These are phyloP conservation scores for Quercus alba DNA, from an alignment of 306 rosid species.

Conservation along the genomic window DNA sequence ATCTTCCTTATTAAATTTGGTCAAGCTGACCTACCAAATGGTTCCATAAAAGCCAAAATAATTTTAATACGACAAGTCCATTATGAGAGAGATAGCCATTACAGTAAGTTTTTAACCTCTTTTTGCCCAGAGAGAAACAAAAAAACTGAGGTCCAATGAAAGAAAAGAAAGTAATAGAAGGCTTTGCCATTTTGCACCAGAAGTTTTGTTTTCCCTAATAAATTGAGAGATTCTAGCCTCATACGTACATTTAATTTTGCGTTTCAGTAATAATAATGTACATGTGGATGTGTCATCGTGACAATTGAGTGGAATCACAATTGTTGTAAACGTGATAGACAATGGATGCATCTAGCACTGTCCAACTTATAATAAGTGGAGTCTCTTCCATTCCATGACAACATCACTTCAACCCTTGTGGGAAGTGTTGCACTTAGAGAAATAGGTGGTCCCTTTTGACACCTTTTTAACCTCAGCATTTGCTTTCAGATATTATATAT, in stretches of 20 bases:
- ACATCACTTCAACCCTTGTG: constrained; percentile 12
- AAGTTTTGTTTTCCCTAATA: no score
- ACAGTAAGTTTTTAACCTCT: no score
- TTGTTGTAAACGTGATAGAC: constrained; percentile 36
- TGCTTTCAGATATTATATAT: constrained; percentile 10
- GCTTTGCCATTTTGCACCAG: no score
- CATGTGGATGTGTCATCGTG: not conserved
- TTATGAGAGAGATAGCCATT: no score
- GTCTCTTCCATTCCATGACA: constrained; percentile 24
- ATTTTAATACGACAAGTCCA: no score
- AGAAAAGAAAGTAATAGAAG: no score
- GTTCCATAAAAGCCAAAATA: no score
- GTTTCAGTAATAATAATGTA: not conserved
- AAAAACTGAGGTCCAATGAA: no score
- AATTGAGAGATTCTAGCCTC: not conserved
- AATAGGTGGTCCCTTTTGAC: constrained; percentile 41
- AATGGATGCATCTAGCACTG: constrained; percentile 30
- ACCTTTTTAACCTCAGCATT: constrained; percentile 17
- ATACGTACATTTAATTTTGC: not conserved
- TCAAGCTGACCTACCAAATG: not conserved
- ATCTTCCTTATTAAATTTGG: not conserved
- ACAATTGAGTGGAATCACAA: constrained; percentile 18
- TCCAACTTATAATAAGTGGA: constrained; percentile 28
- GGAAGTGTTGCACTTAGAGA: constrained; percentile 16
- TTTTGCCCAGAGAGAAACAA: no score